These are phyloP conservation scores for Hygrophorus pudorinus DNA, from an alignment of 768 basidiomycete species.

Conservation along the genomic window DNA sequence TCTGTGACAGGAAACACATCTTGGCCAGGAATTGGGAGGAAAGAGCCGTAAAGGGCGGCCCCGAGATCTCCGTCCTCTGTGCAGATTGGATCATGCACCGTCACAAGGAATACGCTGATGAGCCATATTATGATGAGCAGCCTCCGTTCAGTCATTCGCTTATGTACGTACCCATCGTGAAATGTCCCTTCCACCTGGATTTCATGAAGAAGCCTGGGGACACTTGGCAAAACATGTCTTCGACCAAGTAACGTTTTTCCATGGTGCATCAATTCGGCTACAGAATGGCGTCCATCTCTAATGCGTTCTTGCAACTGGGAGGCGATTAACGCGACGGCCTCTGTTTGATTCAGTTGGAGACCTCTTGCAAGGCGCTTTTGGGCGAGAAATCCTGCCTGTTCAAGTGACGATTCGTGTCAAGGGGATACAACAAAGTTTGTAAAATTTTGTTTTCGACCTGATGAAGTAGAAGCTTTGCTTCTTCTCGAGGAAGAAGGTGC, in stretches of 20 bases:
- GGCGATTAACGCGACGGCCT: slow-evolving; percentile 84
- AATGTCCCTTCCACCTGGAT: slow-evolving; percentile 96
- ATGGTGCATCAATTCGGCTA: slow-evolving; percentile 87
- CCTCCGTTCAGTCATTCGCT: slow-evolving; percentile 1
- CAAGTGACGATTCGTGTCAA: neutral
- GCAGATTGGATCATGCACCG: slow-evolving; percentile 91
- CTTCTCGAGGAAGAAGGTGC: slow-evolving; percentile 67
- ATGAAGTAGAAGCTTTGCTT: slow-evolving; percentile 66
- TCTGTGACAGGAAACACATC: slow-evolving; percentile 53
- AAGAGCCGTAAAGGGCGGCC: slow-evolving; percentile 91
- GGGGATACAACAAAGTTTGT: neutral
- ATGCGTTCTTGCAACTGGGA: slow-evolving; percentile 91
- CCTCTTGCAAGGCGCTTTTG: slow-evolving; percentile 96
- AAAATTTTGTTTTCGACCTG: slow-evolving; percentile 29
- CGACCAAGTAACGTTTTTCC: slow-evolving; percentile 85
- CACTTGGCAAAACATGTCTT: slow-evolving; percentile 79
- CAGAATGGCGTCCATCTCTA: slow-evolving; percentile 79
- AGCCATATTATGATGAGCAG: neutral
- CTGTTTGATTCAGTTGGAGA: slow-evolving; percentile 73
- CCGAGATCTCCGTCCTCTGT: slow-evolving; percentile 68
- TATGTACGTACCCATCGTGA: slow-evolving; percentile 55
- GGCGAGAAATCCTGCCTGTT: slow-evolving; percentile 75
- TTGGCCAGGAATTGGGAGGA: slow-evolving; percentile 69
- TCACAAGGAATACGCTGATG: slow-evolving; percentile 84
- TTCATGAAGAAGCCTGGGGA: slow-evolving; percentile 66